Evolutionary conservation across 2,329 filamentous ascomycete genomes (phyloP), one percentile per base, ranked within the genome.

Genomic region (Colletotrichum viniferum): DNA sequence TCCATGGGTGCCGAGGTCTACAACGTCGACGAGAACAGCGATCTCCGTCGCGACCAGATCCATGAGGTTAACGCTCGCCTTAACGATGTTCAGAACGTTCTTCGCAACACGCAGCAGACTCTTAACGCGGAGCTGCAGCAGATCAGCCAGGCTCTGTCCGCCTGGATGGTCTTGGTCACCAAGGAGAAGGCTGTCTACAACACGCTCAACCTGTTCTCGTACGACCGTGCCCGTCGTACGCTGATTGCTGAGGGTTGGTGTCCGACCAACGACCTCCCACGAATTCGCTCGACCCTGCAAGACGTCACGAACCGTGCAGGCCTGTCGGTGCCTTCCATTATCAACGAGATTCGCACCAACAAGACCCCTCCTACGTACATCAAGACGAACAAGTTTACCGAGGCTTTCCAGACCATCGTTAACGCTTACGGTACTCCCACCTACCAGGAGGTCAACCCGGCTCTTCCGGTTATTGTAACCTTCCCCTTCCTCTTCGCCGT

Each of bases 401-500:
- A 98, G 81, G 97, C 94, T 28, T 99, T 99, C 88, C 97, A 99
- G 86, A 98, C 96, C 74, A 99, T 99, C 84, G 97, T 99, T 84
- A 96, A 99, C 81, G 97, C 97, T 32, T 99, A 99, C 82, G 97
- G 97, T 82, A 98, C 97, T 56, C 95, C 97, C 76, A 98, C 98
- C 79, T 99, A 99, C 86, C 94, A 94, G 79, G 97, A 99, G 87
- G 94, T 98, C 84, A 99, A 99, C 86, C 97, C 97, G 73, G 96
- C 96, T 77, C 90, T 99, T 26, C 96, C 96, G 48, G 97, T 98
- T 67, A 96, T 98, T 79, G 93, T 99, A 78, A 99, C 97, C 7
- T 99, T 99, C 86, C 97, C 97, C n/a, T 99, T 99, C 89, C 89
- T 99, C 77, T 99, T 99, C 83, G 97, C 97, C 65, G 97, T 99